Evolutionary conservation across 2,329 filamentous ascomycete species (phyloP), one percentile per base, ranked within the genome.

Genomic region (Colletotrichum aenigma): DNA sequence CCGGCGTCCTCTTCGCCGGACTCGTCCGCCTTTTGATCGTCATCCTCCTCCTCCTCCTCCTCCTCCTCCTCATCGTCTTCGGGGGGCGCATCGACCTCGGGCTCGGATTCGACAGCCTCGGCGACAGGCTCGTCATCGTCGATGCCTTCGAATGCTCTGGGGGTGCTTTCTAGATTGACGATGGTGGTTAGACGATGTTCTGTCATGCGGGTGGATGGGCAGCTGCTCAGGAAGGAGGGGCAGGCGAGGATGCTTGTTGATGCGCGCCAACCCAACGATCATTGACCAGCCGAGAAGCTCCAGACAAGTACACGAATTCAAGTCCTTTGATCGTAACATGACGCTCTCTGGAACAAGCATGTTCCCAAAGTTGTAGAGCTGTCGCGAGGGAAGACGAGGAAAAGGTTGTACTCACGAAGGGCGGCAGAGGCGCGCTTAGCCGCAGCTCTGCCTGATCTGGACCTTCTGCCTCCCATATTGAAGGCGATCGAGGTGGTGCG

Each of bases 351-450:
- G 36, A 43, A 64, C n/a, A 26, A 77, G 76, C 82, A 81, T 74
- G 82, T 85, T 76, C 84, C 83, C 75, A 26, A 64, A 64, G 12
- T n/a, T 66, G 34, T 43, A 30, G 30, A 62, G 60, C 32, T 18
- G 21, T 65, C 28, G 21, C 30, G 36, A 56, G 38, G 28, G 61
- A 70, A 55, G 48, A 32, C n/a, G 24, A 65, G 70, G 52, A 52
- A 68, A 66, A 72, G 66, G 55, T 56, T 75, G 30, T 32, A 66
- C 88, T 81, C 85, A 90, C 88, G 88, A 79, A 90, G 83, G 78
- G 88, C 88, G 77, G 88, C 88, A 76, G 88, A 87, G 76, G 88
- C 88, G 81, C 87, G 88, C 83, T 88, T 89, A 61, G 88, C 88
- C 77, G 88, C 88, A 78, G 88, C 88, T 83, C 88, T 87, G 77